Evolutionary conservation across 768 basidiomycete genomes (phyloP).

Genomic region (Neoboletus subvelutipes): DNA sequence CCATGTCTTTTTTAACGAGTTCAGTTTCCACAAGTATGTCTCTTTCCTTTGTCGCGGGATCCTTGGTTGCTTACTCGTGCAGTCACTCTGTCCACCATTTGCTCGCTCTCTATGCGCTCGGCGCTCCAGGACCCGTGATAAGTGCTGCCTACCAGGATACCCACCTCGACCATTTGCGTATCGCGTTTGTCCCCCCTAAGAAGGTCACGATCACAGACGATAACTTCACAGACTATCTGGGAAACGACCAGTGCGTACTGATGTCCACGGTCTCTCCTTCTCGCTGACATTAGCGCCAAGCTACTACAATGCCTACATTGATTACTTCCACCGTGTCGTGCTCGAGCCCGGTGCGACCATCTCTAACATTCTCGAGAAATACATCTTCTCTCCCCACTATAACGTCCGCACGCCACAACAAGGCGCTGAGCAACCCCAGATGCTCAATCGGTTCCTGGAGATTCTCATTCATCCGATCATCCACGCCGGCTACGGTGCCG

Average conservation of each 20-base stretch:
- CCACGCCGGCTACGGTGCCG: slow-evolving; percentile 60
- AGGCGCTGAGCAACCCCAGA: slow-evolving; percentile 44
- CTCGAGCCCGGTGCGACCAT: slow-evolving; percentile 31
- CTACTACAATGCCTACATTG: slow-evolving; percentile 33
- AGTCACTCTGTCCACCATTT: slow-evolving; percentile 60
- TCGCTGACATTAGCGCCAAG: slow-evolving; percentile 10
- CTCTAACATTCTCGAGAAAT: slow-evolving; percentile 54
- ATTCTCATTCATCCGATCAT: slow-evolving; percentile 68
- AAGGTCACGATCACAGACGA: slow-evolving; percentile 27
- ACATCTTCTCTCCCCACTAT: slow-evolving; percentile 52
- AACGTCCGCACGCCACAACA: slow-evolving; percentile 39
- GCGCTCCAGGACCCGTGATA: slow-evolving; percentile 44
- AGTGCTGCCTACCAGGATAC: slow-evolving; percentile 41
- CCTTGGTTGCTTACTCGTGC: background rate
- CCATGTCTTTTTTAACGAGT: slow-evolving; percentile 54
- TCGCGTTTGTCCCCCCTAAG: slow-evolving; percentile 31
- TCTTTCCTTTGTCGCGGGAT: background rate
- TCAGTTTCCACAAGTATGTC: slow-evolving; percentile 33
- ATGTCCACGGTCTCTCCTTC: background rate
- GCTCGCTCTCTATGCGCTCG: slow-evolving; percentile 60
- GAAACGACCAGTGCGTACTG: slow-evolving; percentile 30
- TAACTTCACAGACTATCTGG: slow-evolving; percentile 26
- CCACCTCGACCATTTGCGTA: slow-evolving; percentile 40
- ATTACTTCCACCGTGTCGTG: slow-evolving; percentile 32
- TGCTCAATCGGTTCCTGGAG: slow-evolving; percentile 58